Base-by-base conservation (phyloP, 768 basidiomycete genomes). In the Calocybe indica region DNA sequence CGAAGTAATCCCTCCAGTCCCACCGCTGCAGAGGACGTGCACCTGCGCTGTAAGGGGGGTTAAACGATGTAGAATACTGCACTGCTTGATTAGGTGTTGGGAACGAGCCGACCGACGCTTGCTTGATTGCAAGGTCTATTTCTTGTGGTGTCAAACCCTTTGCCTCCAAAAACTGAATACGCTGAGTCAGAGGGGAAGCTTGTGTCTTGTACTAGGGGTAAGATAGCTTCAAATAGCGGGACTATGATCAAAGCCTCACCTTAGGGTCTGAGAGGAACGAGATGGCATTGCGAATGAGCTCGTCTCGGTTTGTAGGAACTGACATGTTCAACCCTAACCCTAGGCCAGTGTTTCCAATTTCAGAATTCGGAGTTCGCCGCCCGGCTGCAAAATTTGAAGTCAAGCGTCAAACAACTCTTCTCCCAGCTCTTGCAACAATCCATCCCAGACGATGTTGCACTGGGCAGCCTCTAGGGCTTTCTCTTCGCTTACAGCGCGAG, bases 1-100 rank as follows among this genome's bases (percentile, higher is more conserved):
- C 93, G 63, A 98, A 99, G 65, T 95, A 92, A 67, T 99, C 96
- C 49, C 94, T 75, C 96, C 96, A 99, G 64, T 98, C 95, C 79
- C 89, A 83, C 49, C 70, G 73, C 7, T 78, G 80, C 15, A 67
- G 58, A 11, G 73, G 73, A 52, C 76, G 65, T 29, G 62, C 59
- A 43, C 13, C 73, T 67, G 34, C 58, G 58, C 2, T 49, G 57
- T n/a, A 64, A 64, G 22, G 22, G 22, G 22, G 22, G 22, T 22
- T 22, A 22, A 22, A 22, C 4, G 22, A 22, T 1, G 22, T 22
- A 22, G 22, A 4, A 22, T 22, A 22, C 22, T 22, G 22, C 1
- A 22, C 22, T 4, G 22, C 22, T 22, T 22, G 22, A 22, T 22
- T 22, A 22, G 22, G 22, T 22, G 22, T 4, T 22, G 22, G 22